These are phyloP conservation scores for Gynochthodes officinalis DNA, from an alignment of 257 asterid genomes.

Conservation along the genomic window DNA sequence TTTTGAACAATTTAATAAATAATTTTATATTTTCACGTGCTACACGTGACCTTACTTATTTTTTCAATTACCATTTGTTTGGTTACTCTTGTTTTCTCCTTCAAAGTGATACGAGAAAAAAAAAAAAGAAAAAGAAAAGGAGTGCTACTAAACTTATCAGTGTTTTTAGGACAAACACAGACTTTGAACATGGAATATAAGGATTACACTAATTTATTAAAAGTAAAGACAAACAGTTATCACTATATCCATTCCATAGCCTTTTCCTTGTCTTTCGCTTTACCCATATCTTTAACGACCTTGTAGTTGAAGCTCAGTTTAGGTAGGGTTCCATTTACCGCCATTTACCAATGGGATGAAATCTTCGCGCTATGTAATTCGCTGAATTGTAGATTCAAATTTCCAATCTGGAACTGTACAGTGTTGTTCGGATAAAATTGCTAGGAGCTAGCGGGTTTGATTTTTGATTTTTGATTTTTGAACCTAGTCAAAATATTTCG, in stretches of 20 bases:
- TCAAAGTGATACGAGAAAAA: no score
- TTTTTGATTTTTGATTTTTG: neutral
- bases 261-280: neutral
- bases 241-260: neutral
- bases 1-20: no score
- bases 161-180: no score
- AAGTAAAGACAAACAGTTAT: neutral
- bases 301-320: neutral
- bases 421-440: neutral
- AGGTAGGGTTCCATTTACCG: conserved; percentile 7
- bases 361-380: neutral
- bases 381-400: neutral
- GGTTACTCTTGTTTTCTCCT: no score
- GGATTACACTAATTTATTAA: neutral
- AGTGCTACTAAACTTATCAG: no score
- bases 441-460: no score
- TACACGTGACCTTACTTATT: no score
- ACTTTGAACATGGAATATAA: no score
- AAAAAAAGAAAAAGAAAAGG: no score
- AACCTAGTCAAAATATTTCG: neutral
- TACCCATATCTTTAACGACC: neutral
- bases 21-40: no score
- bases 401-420: neutral
- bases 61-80: no score
- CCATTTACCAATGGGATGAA: neutral